Evolutionary conservation across 768 basidiomycete genomes (phyloP).

Genomic region (Arthromyces matolae): DNA sequence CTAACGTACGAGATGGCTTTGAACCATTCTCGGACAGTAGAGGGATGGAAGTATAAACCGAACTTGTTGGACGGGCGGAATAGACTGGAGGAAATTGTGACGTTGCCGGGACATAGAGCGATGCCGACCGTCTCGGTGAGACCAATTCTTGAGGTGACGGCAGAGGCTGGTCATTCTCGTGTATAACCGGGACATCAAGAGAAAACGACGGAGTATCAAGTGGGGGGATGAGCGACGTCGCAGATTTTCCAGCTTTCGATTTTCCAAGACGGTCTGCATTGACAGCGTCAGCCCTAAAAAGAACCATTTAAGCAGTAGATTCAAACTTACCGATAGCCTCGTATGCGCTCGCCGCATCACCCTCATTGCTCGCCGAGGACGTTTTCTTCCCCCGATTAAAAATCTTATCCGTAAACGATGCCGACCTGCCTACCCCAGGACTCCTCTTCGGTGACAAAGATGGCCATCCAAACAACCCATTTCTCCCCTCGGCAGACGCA

Average conservation of each 20-base stretch:
- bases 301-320: not conserved
- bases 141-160: slow-evolving; percentile 17
- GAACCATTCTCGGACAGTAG: not conserved
- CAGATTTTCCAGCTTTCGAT: slow-evolving; percentile 15
- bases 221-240: slow-evolving; percentile 18
- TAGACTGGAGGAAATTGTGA: slow-evolving; percentile 17
- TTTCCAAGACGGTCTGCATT: slow-evolving; percentile 16
- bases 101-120: slow-evolving; percentile 16
- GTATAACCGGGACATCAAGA: slow-evolving; percentile 15
- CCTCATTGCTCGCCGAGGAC: slow-evolving; percentile 41
- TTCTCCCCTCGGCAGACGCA: not conserved
- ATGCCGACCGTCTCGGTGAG: slow-evolving; percentile 18
- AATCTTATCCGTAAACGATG: slow-evolving; percentile 60
- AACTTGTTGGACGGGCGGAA: slow-evolving; percentile 16
- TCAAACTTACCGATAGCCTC: slow-evolving; percentile 40
- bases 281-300: not conserved
- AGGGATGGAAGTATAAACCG: slow-evolving; percentile 12
- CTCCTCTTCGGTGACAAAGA: slow-evolving; percentile 51
- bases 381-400: slow-evolving; percentile 52
- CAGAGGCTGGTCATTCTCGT: slow-evolving; percentile 5
- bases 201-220: slow-evolving; percentile 21
- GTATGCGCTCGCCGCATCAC: slow-evolving; percentile 22
- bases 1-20: not conserved
- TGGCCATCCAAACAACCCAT: slow-evolving; percentile 39
- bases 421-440: slow-evolving; percentile 41